Evolutionary conservation across 257 asterid species (phyloP).

Genomic region (Nicotiana tabacum): DNA sequence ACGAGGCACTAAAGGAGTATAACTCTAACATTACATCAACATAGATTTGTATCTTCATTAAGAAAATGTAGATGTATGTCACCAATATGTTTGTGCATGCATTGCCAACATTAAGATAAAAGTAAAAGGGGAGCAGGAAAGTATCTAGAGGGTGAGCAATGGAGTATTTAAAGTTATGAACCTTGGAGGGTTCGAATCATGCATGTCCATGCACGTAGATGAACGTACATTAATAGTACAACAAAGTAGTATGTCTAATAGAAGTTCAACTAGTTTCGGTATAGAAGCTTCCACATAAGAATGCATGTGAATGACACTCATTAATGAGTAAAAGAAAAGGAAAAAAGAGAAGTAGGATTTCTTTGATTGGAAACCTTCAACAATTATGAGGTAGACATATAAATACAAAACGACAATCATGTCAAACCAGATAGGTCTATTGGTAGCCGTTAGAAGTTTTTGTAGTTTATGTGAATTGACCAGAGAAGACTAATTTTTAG

Average conservation of each 20-base stretch:
- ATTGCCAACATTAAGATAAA: background rate
- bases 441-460: background rate
- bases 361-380: background rate
- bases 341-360: background rate
- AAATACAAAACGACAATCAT: background rate
- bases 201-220: background rate
- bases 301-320: background rate
- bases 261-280: background rate
- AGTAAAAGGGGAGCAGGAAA: background rate
- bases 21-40: background rate
- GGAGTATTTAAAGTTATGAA: background rate
- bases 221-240: background rate
- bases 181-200: background rate
- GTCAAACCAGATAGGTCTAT: background rate
- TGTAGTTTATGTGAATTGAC: no score
- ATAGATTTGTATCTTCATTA: background rate
- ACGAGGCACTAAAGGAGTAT: background rate
- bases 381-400: background rate
- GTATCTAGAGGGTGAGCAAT: background rate
- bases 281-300: background rate
- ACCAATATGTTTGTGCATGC: background rate
- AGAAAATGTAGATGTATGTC: background rate
- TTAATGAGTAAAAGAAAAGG: background rate
- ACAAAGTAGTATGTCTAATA: background rate
- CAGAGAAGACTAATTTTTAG: background rate